A percentile compares a stretch with the other conserved stretches of the same genome.
phyloP scores from a whole-genome alignment of 1,284 basidiomycete genomes.

The Volvariella surrecta region DNA sequence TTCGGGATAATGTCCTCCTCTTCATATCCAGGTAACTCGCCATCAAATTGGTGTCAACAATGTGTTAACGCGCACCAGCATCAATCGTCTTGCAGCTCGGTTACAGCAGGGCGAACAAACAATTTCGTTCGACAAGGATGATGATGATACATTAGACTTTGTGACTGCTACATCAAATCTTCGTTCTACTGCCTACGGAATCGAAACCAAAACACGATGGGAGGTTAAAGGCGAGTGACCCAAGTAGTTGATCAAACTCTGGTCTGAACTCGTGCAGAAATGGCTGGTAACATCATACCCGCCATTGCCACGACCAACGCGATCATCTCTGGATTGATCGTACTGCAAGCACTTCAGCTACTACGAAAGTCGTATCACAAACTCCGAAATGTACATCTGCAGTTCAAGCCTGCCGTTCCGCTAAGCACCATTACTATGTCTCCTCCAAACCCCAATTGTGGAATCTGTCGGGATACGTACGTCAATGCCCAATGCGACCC shows the following conservation, averaged over 20 bases:
- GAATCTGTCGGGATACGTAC: conserved; percentile 85
- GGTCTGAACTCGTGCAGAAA: conserved; percentile 50
- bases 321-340: conserved; percentile 90
- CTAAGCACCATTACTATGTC: conserved; percentile 59
- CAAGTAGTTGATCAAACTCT: background rate
- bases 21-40: conserved; percentile 70
- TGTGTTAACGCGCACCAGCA: conserved; percentile 33
- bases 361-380: conserved; percentile 53
- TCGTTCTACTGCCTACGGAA: conserved; percentile 85
- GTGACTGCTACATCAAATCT: conserved; percentile 94
- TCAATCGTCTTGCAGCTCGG: conserved; percentile 70
- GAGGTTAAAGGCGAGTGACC: conserved; percentile 82
- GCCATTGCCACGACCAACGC: conserved; percentile 99
- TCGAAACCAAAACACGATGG: conserved; percentile 87
- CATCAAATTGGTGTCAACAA: background rate
- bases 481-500: conserved; percentile 66
- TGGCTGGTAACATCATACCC: conserved; percentile 99
- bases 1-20: conserved; percentile 75
- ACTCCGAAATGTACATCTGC: conserved; percentile 66
- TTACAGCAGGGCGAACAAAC: conserved; percentile 66
- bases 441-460: conserved; percentile 67
- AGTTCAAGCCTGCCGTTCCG: conserved; percentile 68
- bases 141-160: conserved; percentile 94
- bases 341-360: conserved; percentile 85
- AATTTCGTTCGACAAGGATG: conserved; percentile 96